Conservation (phyloP, 2,329 filamentous ascomycete genomes). For the Monosporascus sp. region DNA sequence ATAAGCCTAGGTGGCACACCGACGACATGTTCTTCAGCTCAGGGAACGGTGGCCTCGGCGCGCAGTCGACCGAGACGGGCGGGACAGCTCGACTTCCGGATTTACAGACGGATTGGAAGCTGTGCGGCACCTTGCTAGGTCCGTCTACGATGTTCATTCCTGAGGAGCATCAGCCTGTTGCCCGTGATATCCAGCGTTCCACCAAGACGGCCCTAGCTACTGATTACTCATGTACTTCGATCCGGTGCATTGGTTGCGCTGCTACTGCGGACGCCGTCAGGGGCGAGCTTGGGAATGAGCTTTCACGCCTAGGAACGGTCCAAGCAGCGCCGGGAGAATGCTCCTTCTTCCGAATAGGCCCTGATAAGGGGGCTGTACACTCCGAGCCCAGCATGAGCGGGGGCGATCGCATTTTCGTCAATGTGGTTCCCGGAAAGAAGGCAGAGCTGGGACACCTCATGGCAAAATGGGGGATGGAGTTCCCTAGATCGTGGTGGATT, state of each 20-base stretch:
- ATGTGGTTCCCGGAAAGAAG: slow-evolving; percentile 31
- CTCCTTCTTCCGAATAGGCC: slow-evolving; percentile 37
- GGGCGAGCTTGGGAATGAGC: slow-evolving; percentile 22
- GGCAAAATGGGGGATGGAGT: slow-evolving; percentile 33
- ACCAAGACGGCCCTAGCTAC: slow-evolving; percentile 22
- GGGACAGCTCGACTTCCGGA: slow-evolving; percentile 4
- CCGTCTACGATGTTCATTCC: slow-evolving; percentile 41
- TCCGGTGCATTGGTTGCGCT: slow-evolving; percentile 39
- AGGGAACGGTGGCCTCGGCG: slow-evolving; percentile 10
- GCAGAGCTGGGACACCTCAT: slow-evolving; percentile 28
- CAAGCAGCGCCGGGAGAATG: slow-evolving; percentile 27
- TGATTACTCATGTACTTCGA: slow-evolving; percentile 34
- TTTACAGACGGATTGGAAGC: slow-evolving; percentile 40
- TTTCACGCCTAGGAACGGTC: slow-evolving; percentile 19
- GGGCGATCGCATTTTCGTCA: slow-evolving; percentile 30
- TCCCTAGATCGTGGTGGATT: slow-evolving; percentile 31
- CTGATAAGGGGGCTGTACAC: slow-evolving; percentile 36
- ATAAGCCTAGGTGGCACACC: slow-evolving; percentile 42
- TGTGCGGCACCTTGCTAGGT: slow-evolving; percentile 41
- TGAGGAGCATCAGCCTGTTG: slow-evolving; percentile 20
- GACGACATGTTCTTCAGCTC: slow-evolving; percentile 41
- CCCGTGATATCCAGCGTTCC: slow-evolving; percentile 26
- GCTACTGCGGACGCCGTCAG: slow-evolving; percentile 35
- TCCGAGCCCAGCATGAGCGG: slow-evolving; percentile 33
- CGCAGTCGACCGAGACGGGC: slow-evolving; percentile 1